A percentile compares a stretch with the other conserved stretches of the same genome.
phyloP scores from a whole-genome alignment of 2,329 filamentous ascomycete genomes.

The Fusarium cyanostomum region DNA sequence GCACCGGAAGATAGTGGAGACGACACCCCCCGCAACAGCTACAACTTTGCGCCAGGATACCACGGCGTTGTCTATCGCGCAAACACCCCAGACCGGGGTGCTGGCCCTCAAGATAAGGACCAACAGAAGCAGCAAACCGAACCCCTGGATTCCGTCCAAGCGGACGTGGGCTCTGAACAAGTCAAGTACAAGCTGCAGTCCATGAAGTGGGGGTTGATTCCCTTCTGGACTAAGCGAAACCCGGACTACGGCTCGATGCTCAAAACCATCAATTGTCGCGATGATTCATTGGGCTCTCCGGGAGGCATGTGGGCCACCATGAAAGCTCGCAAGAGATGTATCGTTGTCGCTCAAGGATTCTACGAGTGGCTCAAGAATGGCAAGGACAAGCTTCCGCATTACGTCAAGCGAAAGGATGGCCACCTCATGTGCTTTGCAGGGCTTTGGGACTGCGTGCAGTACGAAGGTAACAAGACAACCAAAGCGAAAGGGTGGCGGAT shows the following conservation, averaged over 20 bases:
- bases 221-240: slow-evolving; percentile 89
- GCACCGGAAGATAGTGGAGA: slow-evolving; percentile 76
- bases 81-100: slow-evolving; percentile 70
- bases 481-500: neutral
- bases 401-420: slow-evolving; percentile 81
- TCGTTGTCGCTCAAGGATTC: slow-evolving; percentile 91
- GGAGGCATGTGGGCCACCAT: slow-evolving; percentile 91
- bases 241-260: slow-evolving; percentile 81
- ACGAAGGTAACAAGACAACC: slow-evolving; percentile 67
- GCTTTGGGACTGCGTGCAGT: slow-evolving; percentile 88
- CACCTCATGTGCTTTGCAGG: slow-evolving; percentile 89
- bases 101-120: slow-evolving; percentile 49
- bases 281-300: slow-evolving; percentile 80
- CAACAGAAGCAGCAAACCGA: neutral
- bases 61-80: slow-evolving; percentile 88
- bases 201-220: slow-evolving; percentile 96
- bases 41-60: slow-evolving; percentile 93
- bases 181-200: slow-evolving; percentile 83
- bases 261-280: slow-evolving; percentile 94
- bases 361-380: slow-evolving; percentile 93
- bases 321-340: slow-evolving; percentile 88
- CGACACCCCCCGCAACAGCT: slow-evolving; percentile 72
- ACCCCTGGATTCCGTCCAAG: neutral
- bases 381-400: slow-evolving; percentile 85
- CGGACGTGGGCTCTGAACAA: neutral